Conservation (phyloP, 1,284 basidiomycete genomes). For the Austroboletus novae-zelandiae region DNA sequence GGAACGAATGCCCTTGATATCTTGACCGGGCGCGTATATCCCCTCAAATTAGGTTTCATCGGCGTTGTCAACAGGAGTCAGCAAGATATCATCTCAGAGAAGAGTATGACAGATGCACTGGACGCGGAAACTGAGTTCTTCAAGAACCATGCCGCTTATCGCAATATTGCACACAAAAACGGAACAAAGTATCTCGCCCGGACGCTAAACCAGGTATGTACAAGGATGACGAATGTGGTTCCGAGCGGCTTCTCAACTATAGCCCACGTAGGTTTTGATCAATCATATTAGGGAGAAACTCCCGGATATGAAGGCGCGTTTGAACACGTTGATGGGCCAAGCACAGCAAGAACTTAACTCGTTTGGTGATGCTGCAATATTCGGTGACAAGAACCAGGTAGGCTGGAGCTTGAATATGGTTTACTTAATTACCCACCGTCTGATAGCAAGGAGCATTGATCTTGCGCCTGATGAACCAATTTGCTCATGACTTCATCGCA, state of each 20-base stretch:
- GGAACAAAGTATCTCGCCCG: constrained; percentile 95
- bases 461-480: constrained; percentile 97
- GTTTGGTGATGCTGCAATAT: constrained; percentile 92
- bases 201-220: constrained; percentile 84
- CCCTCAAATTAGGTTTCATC: constrained; percentile 96
- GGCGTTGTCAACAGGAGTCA: constrained; percentile 97
- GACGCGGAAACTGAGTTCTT: constrained; percentile 93
- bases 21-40: constrained; percentile 94
- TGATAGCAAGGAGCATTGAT: constrained; percentile 79
- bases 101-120: constrained; percentile 84
- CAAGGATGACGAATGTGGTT: neutral
- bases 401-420: constrained; percentile 21
- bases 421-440: constrained; percentile 7
- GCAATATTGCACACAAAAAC: constrained; percentile 96
- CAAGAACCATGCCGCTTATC: constrained; percentile 84
- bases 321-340: constrained; percentile 99
- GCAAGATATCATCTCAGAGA: constrained; percentile 93
- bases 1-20: constrained; percentile 97
- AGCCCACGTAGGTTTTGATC: constrained; percentile 73
- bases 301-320: constrained; percentile 98
- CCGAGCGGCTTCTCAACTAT: neutral
- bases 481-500: constrained; percentile 95
- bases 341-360: constrained; percentile 97
- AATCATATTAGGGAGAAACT: constrained; percentile 98
- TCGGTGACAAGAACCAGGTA: constrained; percentile 89